Evolutionary conservation across 805 yeast species (phyloP).

Genomic region (Schwanniomyces pseudopolymorphus): DNA sequence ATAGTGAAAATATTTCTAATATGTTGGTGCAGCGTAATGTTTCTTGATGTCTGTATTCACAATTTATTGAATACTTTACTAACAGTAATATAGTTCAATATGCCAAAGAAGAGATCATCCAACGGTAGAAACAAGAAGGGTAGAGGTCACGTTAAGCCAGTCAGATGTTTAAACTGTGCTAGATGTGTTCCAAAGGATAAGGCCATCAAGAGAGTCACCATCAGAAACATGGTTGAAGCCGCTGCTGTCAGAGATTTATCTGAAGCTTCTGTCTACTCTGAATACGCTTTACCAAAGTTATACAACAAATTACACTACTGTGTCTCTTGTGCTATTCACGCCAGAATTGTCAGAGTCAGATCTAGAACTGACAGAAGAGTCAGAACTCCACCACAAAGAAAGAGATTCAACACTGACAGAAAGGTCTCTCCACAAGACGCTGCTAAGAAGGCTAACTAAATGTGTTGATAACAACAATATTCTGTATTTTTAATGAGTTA

Average conservation of each 20-base stretch:
- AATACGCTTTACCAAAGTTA: slow-evolving; percentile 99
- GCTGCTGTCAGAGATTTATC: slow-evolving; percentile 99
- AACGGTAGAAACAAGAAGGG: slow-evolving; percentile 99
- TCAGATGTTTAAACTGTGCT: slow-evolving; percentile 99
- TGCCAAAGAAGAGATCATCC: slow-evolving; percentile 99
- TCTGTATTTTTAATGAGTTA: slow-evolving; percentile 3
- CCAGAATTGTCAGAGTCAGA: slow-evolving; percentile 99
- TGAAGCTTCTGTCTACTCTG: slow-evolving; percentile 98
- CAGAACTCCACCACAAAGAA: slow-evolving; percentile 99
- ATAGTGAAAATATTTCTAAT: too few relatives aligned
- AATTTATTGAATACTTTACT: slow-evolving; percentile 13
- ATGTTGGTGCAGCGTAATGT: background rate
- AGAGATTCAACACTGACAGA: slow-evolving; percentile 95
- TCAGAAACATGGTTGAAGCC: slow-evolving; percentile 99
- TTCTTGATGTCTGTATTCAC: background rate
- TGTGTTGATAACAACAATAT: slow-evolving; percentile 4
- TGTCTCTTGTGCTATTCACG: slow-evolving; percentile 99
- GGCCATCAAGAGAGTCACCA: slow-evolving; percentile 99
- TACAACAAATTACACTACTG: slow-evolving; percentile 99
- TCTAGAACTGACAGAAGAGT: slow-evolving; percentile 97
- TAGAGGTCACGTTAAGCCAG: slow-evolving; percentile 99
- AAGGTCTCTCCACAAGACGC: slow-evolving; percentile 96
- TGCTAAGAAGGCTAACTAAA: slow-evolving; percentile 78
- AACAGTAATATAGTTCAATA: slow-evolving; percentile 44
- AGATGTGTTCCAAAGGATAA: slow-evolving; percentile 99